Evolutionary conservation across 345 rosid genomes (phyloP).

Genomic region (Lumnitzera littorea): DNA sequence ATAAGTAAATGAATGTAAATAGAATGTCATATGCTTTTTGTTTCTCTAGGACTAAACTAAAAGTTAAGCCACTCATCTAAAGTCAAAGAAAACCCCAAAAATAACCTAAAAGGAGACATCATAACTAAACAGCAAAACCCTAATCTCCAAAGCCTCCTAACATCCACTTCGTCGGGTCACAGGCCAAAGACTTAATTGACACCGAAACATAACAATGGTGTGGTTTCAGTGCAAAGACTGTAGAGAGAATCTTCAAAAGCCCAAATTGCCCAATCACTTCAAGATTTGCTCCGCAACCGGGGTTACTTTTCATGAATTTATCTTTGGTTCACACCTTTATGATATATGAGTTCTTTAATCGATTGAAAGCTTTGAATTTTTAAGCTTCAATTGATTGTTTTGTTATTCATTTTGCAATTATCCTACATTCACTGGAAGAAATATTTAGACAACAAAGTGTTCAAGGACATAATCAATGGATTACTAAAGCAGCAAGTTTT

Average conservation of each 20-base stretch:
- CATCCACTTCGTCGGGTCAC: too few relatives aligned
- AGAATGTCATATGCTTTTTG: too few relatives aligned
- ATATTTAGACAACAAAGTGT: slow-evolving; percentile 65
- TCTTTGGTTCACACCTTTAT: background rate
- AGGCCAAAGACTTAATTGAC: too few relatives aligned
- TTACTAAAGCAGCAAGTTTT: slow-evolving; percentile 69
- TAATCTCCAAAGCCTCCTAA: too few relatives aligned
- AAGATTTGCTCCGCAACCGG: slow-evolving; percentile 69
- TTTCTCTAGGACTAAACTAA: too few relatives aligned
- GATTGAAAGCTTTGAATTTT: background rate
- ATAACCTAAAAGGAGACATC: too few relatives aligned
- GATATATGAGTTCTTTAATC: background rate
- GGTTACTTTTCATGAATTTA: slow-evolving; percentile 20
- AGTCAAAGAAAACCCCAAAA: too few relatives aligned
- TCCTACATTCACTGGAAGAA: slow-evolving; percentile 93
- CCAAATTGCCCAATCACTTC: slow-evolving; percentile 79
- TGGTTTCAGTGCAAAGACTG: slow-evolving; percentile 99
- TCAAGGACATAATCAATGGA: slow-evolving; percentile 84
- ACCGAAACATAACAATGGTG: slow-evolving; percentile 43
- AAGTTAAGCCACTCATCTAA: too few relatives aligned
- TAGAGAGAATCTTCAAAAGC: slow-evolving; percentile 88
- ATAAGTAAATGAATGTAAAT: too few relatives aligned
- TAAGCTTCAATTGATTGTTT: background rate
- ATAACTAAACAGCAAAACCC: too few relatives aligned
- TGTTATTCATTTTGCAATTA: slow-evolving; percentile 27